Conservation (phyloP, 1,284 basidiomycete genomes). For the Somion occarium region DNA sequence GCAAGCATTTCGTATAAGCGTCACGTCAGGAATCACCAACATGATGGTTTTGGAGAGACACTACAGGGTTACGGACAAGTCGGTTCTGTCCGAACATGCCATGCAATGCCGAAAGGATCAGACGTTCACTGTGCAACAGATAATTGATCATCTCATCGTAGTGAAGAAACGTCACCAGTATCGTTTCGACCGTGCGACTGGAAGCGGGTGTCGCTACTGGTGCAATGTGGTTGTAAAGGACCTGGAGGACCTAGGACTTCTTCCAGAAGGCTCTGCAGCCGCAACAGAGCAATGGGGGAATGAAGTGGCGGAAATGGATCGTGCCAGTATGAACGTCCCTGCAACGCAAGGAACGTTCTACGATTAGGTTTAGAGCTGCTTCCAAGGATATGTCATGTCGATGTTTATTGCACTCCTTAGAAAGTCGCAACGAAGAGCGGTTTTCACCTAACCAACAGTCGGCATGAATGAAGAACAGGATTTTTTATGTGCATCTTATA, state of each 20-base stretch:
- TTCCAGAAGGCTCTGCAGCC: background rate
- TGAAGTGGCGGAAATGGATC: background rate
- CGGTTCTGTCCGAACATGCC: background rate
- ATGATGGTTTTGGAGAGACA: background rate
- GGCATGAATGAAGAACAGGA: too few species aligned
- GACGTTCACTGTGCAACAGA: background rate
- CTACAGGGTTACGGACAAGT: background rate
- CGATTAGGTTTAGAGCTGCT: background rate
- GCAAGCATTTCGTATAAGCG: background rate
- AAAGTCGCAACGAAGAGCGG: too few species aligned
- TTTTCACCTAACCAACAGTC: too few species aligned
- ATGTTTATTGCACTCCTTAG: too few species aligned
- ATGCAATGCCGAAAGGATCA: background rate
- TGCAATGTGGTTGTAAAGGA: background rate
- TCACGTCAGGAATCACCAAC: background rate
- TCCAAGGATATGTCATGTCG: too few species aligned
- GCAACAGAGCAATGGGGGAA: background rate
- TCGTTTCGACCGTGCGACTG: background rate
- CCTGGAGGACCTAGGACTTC: background rate
- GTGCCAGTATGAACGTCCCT: background rate
- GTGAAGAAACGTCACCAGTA: background rate
- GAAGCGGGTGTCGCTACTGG: background rate
- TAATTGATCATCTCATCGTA: background rate
- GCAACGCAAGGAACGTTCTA: background rate
- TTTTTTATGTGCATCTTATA: too few species aligned